Evolutionary conservation across 2,329 filamentous ascomycete species (phyloP), one percentile per base, ranked within the genome.

Genomic region (Cercospora citrullina): DNA sequence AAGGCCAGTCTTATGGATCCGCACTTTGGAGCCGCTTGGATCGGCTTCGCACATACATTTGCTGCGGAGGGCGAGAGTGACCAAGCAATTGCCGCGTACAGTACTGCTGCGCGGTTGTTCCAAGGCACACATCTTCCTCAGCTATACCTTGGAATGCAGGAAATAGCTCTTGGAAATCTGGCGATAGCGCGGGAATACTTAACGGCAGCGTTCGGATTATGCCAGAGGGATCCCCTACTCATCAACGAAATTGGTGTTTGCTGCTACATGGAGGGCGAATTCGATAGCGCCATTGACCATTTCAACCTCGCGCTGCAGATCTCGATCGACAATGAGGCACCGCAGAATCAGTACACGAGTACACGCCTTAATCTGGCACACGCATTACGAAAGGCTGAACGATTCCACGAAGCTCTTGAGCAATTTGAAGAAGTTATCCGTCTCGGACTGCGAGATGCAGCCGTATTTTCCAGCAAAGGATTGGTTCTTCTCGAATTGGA

Each of bases 1-100:
- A 99, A 99, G 81, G 92, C 96, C 4, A 96, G 92, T 72, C 91
- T 98, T 84, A 94, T 99, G 90, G 94, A 99, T 77, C 92, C 94
- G 6, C 94, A 98, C 81, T 99, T 97, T 75, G 94, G 94, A 0
- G 92, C 95, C 1, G 95, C 95, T 3, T 99, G 95, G 95, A 98
- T 99, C 72, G 95, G 96, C 1, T 99, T 99, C 77, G 95, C 95
- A 1, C 96, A 99, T 79, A 99, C 95, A 0, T 99, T 99, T 78
- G 95, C 95, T 1, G 94, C 93, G 10, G 95, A 99, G 79, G 95
- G 95, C 63, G 95, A 99, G 80, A 94, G 98, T 79, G 95, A 99
- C 78, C 95, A 99, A 81, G 95, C 95, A 59, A 97, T 99, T 71
- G 96, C 94, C 8, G 95, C 96, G 0, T 99, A 99, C 81, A 96